Evolutionary conservation across 1,139 yeast species (phyloP).

Genomic region (Geotrichum citri-aurantii): DNA sequence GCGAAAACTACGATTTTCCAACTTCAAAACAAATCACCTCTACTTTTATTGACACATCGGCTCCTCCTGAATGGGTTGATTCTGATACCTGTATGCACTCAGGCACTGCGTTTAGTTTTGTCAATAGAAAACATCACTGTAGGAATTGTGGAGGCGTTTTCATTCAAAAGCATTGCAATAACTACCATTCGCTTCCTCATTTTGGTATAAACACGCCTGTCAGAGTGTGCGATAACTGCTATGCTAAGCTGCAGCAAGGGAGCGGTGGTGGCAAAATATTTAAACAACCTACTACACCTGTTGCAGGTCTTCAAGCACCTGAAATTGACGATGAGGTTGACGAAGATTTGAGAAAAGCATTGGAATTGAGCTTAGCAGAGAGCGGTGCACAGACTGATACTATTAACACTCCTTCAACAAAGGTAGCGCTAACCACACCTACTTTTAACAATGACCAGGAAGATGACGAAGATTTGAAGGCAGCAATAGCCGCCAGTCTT

Average conservation of each 20-base stretch:
- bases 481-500: conserved; percentile 92
- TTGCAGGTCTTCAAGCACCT: neutral
- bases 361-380: conserved; percentile 71
- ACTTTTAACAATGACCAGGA: conserved; percentile 45
- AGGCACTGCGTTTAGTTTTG: conserved; percentile 68
- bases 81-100: conserved; percentile 95
- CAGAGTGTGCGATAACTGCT: conserved; percentile 90
- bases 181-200: conserved; percentile 65
- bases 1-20: conserved; percentile 66
- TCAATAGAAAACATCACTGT: conserved; percentile 93
- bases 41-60: conserved; percentile 76
- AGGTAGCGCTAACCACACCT: conserved; percentile 3
- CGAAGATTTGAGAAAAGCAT: conserved; percentile 71
- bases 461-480: conserved; percentile 84
- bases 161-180: conserved; percentile 76
- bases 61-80: conserved; percentile 98
- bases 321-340: conserved; percentile 50
- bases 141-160: conserved; percentile 96
- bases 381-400: conserved; percentile 26
- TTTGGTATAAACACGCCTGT: conserved; percentile 86
- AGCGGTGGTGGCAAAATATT: conserved; percentile 9
- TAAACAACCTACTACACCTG: neutral
- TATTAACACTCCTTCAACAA: conserved; percentile 13
- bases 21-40: conserved; percentile 35
- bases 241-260: conserved; percentile 43